Conservation (phyloP, 768 basidiomycete species). For the Tylopilus subfusipes region DNA sequence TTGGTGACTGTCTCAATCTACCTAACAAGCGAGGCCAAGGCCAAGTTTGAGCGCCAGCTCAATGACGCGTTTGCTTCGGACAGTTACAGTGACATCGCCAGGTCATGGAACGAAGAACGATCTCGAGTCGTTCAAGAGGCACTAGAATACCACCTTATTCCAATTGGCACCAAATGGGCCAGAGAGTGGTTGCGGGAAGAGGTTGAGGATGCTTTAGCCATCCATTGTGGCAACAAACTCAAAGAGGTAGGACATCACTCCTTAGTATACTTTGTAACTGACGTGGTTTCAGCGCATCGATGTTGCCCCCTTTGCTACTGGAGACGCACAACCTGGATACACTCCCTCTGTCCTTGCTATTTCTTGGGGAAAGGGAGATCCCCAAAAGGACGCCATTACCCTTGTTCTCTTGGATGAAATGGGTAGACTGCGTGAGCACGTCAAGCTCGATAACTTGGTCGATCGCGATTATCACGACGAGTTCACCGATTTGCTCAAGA, state of each 20-base stretch:
- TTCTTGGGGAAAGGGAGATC: conserved; percentile 95
- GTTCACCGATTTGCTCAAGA: conserved; percentile 77
- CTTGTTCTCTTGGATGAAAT: conserved; percentile 84
- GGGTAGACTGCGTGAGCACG: conserved; percentile 87
- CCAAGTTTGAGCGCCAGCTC: conserved; percentile 72
- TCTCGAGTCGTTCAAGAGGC: conserved; percentile 74
- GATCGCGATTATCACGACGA: conserved; percentile 66
- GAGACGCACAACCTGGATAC: conserved; percentile 66
- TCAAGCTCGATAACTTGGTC: conserved; percentile 82
- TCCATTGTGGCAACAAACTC: conserved; percentile 61
- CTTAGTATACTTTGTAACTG: conserved; percentile 6
- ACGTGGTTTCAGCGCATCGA: conserved; percentile 64
- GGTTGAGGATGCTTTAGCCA: conserved; percentile 79
- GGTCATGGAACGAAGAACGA: conserved; percentile 89
- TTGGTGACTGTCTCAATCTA: conserved; percentile 74
- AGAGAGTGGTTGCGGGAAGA: conserved; percentile 87
- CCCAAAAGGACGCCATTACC: conserved; percentile 83
- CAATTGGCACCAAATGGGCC: conserved; percentile 82
- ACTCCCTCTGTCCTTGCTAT: conserved; percentile 78
- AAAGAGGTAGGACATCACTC: conserved; percentile 53
- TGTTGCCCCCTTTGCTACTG: conserved; percentile 66
- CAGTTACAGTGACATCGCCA: conserved; percentile 77
- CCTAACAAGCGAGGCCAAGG: conserved; percentile 58
- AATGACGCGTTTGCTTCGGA: conserved; percentile 81
- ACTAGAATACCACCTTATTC: conserved; percentile 77